Conservation (phyloP, 2,329 filamentous ascomycete genomes). For the Colletotrichum sansevieriae region DNA sequence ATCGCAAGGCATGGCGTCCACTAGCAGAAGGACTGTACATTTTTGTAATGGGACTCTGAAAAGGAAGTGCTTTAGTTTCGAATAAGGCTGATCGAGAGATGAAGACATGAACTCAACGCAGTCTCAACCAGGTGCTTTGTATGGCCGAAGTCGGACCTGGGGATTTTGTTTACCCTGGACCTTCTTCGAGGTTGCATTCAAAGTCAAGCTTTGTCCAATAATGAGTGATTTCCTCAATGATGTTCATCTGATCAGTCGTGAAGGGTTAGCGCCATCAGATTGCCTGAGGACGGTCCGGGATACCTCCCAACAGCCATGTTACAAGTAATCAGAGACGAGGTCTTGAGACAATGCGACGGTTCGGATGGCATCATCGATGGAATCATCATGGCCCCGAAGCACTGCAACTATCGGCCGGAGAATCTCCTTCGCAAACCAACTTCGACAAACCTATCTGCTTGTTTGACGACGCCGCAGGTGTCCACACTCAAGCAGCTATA, state of each 20-base stretch:
- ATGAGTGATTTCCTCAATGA: slow-evolving; percentile 12
- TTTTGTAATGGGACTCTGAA: slow-evolving; percentile 16
- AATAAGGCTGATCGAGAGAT: background rate
- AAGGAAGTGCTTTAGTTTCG: slow-evolving; percentile 15
- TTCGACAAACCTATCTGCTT: slow-evolving; percentile 45
- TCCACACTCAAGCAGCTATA: slow-evolving; percentile 50
- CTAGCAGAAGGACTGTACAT: slow-evolving; percentile 20
- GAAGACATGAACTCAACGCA: slow-evolving; percentile 15
- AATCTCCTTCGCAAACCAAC: slow-evolving; percentile 53
- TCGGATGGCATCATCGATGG: slow-evolving; percentile 61
- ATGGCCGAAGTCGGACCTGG: background rate
- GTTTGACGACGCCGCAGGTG: slow-evolving; percentile 60
- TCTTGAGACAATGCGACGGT: slow-evolving; percentile 60
- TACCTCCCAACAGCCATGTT: slow-evolving; percentile 45
- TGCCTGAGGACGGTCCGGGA: slow-evolving; percentile 56
- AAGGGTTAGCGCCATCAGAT: slow-evolving; percentile 51
- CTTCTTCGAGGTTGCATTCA: slow-evolving; percentile 1
- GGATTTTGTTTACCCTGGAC: slow-evolving; percentile 12
- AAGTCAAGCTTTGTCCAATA: background rate
- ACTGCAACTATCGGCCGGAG: slow-evolving; percentile 56
- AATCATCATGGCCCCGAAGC: slow-evolving; percentile 59
- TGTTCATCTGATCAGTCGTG: slow-evolving; percentile 22
- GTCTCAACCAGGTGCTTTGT: too few relatives aligned
- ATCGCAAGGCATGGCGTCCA: slow-evolving; percentile 22
- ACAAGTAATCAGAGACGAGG: slow-evolving; percentile 48